These are phyloP conservation scores for Bryoglossum gracile DNA, from an alignment of 495 filamentous ascomycete genomes.

Conservation along the genomic window DNA sequence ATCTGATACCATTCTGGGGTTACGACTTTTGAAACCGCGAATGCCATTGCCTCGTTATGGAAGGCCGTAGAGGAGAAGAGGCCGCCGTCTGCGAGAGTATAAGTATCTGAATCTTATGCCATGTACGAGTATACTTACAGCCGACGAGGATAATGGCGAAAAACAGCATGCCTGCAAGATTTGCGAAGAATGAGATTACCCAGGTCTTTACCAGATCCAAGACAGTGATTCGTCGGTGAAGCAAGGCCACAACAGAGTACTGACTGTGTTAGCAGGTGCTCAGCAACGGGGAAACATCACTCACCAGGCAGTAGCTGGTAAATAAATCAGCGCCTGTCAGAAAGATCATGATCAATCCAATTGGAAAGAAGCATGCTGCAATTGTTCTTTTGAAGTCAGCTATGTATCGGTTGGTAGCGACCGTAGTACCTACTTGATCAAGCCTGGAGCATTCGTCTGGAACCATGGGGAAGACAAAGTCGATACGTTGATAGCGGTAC, in stretches of 20 bases:
- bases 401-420: too few species aligned
- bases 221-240: constrained; percentile 44
- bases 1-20: constrained; percentile 50
- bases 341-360: constrained; percentile 52
- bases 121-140: constrained; percentile 32
- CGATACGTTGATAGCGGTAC: constrained; percentile 41
- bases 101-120: not conserved
- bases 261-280: not conserved
- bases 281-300: not conserved
- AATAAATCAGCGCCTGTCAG: constrained; percentile 52
- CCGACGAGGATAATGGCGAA: constrained; percentile 51
- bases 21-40: constrained; percentile 49
- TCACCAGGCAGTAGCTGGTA: constrained; percentile 48
- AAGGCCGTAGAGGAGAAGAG: constrained; percentile 46
- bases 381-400: too few species aligned
- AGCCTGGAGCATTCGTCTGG: constrained; percentile 50
- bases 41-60: constrained; percentile 39
- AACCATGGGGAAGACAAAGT: constrained; percentile 52
- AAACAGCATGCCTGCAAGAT: constrained; percentile 52
- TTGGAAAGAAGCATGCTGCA: constrained; percentile 48
- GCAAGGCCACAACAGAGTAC: constrained; percentile 45
- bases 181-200: constrained; percentile 53
- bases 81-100: constrained; percentile 39
- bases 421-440: too few species aligned
- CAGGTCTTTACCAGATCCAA: constrained; percentile 45